Base-by-base conservation (phyloP, 441 rosid genomes). In the Aquilaria agallochum region DNA sequence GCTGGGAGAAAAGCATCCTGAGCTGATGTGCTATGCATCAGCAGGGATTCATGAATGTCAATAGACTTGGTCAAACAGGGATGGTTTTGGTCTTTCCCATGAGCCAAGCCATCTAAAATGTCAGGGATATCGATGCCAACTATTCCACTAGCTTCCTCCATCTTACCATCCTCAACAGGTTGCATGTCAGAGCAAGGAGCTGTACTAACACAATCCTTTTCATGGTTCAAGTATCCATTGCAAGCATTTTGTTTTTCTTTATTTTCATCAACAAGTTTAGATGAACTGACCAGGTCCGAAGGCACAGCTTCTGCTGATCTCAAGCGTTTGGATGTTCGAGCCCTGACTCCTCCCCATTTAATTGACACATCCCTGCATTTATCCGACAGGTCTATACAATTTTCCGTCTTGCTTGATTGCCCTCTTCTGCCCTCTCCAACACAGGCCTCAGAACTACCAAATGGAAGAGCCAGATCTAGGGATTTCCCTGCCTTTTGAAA, bases 321-420 rank as follows among this genome's bases (percentile, higher is more conserved):
- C 63, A 66, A 79, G 58, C 90, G 91, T 78, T 90, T 92, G 40
- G 82, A 64, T 57, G 92, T 79, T 55, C 99, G 97, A 48, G 86
- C 86, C 84, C 71, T 95, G 64, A 72, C 89, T 45, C 84, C 89
- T 77, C 96, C 99, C 99, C 99, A 95, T 71, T 74, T 88, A 66
- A 93, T 78, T 65, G 84, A 78, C 56, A 80, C 85, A 70, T 74
- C 75, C 66, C 60, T 80, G 74, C 59, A 76, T 62, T 83, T 84
- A 60, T 76, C 73, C 15, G 72, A 67, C 60, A 79, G 72, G 71
- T 77, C 74, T 52, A 74, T 52, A 66, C 66, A 55, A 69, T 59
- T 62, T 59, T 74, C 86, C 73, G 54, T 34, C 68, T 61, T 66
- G 50, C 74, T 67, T 36, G 30, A 66, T 61, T 57, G 74, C 54